Conservation (phyloP, 140 eudicot species). For the Senecio squalidus region DNA sequence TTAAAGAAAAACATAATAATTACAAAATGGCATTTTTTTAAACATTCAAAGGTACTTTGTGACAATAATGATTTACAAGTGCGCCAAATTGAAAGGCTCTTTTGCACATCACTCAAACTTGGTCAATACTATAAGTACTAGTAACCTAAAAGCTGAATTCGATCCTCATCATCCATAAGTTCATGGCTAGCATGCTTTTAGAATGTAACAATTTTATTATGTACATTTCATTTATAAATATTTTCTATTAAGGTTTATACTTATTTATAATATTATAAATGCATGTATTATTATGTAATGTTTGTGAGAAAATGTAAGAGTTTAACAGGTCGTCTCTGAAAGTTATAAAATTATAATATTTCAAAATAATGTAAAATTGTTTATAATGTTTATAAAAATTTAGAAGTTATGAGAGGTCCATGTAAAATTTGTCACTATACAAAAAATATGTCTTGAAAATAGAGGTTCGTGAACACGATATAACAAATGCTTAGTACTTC, state of each 20-base stretch:
- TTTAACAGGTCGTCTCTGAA: too few species aligned
- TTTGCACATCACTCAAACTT: conserved; percentile 32
- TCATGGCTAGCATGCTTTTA: conserved; percentile 20
- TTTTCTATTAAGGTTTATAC: neutral
- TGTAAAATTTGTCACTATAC: too few species aligned
- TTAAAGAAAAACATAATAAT: conserved; percentile 11
- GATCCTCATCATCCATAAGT: conserved; percentile 35
- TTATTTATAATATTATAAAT: too few species aligned
- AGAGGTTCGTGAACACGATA: too few species aligned
- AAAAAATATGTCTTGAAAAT: too few species aligned
- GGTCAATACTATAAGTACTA: conserved; percentile 28
- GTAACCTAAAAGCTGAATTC: conserved; percentile 23
- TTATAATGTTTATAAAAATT: too few species aligned
- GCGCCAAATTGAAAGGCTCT: conserved; percentile 24
- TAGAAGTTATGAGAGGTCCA: too few species aligned
- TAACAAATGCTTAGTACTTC: too few species aligned
- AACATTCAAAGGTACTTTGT: conserved; percentile 33
- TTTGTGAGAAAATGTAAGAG: too few species aligned
- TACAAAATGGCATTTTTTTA: conserved; percentile 15
- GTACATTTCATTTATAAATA: neutral
- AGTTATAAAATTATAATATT: too few species aligned
- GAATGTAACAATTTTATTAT: neutral
- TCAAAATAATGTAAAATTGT: too few species aligned
- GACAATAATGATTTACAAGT: conserved; percentile 32
- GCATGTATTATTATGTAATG: too few species aligned